These are phyloP conservation scores for Xylaria sp. DNA, from an alignment of 2,329 filamentous ascomycete genomes.

Conservation along the genomic window DNA sequence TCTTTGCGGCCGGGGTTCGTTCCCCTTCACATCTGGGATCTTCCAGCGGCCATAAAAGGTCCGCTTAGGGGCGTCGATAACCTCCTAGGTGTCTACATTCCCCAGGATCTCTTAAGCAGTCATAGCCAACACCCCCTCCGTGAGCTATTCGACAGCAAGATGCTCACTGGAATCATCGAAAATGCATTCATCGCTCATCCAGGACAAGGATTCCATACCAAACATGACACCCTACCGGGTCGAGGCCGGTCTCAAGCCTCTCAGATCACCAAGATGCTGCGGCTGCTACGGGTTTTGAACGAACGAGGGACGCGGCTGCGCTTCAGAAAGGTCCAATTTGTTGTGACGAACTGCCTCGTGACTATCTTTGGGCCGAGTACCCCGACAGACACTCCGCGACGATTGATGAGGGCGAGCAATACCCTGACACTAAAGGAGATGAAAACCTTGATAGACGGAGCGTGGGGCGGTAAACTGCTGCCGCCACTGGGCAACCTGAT, in stretches of 20 bases:
- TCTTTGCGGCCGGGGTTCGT: slow-evolving; percentile 45
- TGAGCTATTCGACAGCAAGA: slow-evolving; percentile 49
- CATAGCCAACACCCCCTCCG: slow-evolving; percentile 54
- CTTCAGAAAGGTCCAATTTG: slow-evolving; percentile 31
- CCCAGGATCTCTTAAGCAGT: slow-evolving; percentile 49
- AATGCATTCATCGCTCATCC: slow-evolving; percentile 52
- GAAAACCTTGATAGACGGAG: slow-evolving; percentile 45
- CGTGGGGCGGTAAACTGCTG: slow-evolving; percentile 45
- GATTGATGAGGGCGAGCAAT: slow-evolving; percentile 34
- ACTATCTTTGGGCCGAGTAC: slow-evolving; percentile 42
- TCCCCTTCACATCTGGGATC: slow-evolving; percentile 51
- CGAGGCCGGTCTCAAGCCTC: slow-evolving; percentile 32
- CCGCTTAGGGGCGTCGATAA: slow-evolving; percentile 43
- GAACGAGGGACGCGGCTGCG: slow-evolving; percentile 41
- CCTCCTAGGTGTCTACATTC: slow-evolving; percentile 45
- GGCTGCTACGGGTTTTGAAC: slow-evolving; percentile 43
- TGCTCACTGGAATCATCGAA: slow-evolving; percentile 50
- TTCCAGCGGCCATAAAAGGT: slow-evolving; percentile 43
- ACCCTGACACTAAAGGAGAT: slow-evolving; percentile 42
- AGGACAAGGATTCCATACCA: slow-evolving; percentile 23
- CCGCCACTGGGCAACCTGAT: slow-evolving; percentile 38
- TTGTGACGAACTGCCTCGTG: slow-evolving; percentile 40
- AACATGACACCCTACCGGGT: slow-evolving; percentile 1
- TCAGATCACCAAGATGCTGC: slow-evolving; percentile 41
- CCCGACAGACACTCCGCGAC: slow-evolving; percentile 28